These are phyloP conservation scores for Rhodotorula sp. DNA, from an alignment of 1,284 basidiomycete species.

Conservation along the genomic window DNA sequence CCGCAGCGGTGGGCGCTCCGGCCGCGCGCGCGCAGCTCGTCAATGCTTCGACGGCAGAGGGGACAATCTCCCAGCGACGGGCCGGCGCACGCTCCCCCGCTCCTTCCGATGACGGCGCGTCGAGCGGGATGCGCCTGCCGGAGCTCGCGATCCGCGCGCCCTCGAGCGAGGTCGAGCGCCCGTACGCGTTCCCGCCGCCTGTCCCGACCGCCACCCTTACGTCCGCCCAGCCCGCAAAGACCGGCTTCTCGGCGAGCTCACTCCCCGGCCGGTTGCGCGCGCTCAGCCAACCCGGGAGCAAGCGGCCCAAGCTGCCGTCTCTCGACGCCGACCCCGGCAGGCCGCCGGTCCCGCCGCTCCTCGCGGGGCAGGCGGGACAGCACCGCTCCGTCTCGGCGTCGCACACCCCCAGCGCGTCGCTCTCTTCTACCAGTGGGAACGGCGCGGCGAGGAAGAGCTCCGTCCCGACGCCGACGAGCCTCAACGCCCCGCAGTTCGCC, in stretches of 20 bases:
- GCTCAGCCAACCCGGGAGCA: constrained; percentile 48
- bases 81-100: constrained; percentile 43
- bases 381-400: constrained; percentile 1
- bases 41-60: constrained; percentile 51
- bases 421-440: constrained; percentile 2
- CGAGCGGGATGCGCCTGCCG: no score
- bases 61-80: constrained; percentile 69
- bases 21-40: background rate
- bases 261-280: constrained; percentile 44
- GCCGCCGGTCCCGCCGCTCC: constrained; percentile 23
- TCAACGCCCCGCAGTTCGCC: constrained; percentile 12
- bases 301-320: constrained; percentile 43
- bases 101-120: background rate
- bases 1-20: background rate
- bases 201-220: background rate
- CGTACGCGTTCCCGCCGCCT: background rate
- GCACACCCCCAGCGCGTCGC: constrained; percentile 2
- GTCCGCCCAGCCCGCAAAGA: background rate
- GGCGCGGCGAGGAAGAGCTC: constrained; percentile 16
- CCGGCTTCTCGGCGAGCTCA: background rate
- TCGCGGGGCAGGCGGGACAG: no score
- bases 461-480: constrained; percentile 25
- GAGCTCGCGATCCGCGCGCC: constrained; percentile 26
- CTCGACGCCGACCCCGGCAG: constrained; percentile 14
- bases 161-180: constrained; percentile 1